phyloP scores from a whole-genome alignment of 768 basidiomycete species.

The Boletellus ananas region DNA sequence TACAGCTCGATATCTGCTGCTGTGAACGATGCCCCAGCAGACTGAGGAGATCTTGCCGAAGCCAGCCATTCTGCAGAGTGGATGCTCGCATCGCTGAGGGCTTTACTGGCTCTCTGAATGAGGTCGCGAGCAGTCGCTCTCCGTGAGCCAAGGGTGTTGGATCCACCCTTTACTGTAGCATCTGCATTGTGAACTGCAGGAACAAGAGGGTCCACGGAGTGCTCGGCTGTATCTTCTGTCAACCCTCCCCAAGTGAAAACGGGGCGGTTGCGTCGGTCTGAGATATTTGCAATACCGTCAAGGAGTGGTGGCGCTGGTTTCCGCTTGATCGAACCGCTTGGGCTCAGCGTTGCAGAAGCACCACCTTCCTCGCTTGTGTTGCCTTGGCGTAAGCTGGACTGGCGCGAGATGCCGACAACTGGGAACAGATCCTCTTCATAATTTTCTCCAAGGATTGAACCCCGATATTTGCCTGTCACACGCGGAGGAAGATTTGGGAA shows the following conservation, averaged over 20 bases:
- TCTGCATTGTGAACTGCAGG: slow-evolving; percentile 5
- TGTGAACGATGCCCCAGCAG: slow-evolving; percentile 13
- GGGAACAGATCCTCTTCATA: slow-evolving; percentile 23
- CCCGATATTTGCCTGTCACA: slow-evolving; percentile 26
- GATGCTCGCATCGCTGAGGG: slow-evolving; percentile 26
- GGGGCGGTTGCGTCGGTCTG: slow-evolving; percentile 3
- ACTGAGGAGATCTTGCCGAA: slow-evolving; percentile 17
- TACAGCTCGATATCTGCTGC: slow-evolving; percentile 25
- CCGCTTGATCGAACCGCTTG: slow-evolving; percentile 26
- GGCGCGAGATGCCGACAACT: slow-evolving; percentile 22
- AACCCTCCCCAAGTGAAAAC: slow-evolving; percentile 26
- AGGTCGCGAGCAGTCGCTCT: slow-evolving; percentile 14
- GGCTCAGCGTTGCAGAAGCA: slow-evolving; percentile 2
- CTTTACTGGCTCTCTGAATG: slow-evolving; percentile 18
- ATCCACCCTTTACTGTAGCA: not conserved
- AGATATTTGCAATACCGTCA: slow-evolving; percentile 8
- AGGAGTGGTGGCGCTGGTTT: slow-evolving; percentile 31
- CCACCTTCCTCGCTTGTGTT: slow-evolving; percentile 13
- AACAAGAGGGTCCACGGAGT: slow-evolving; percentile 2
- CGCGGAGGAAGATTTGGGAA: slow-evolving; percentile 51
- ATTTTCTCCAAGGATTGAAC: slow-evolving; percentile 22
- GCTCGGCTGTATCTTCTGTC: not conserved
- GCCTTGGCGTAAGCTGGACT: slow-evolving; percentile 17
- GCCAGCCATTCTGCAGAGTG: slow-evolving; percentile 32
- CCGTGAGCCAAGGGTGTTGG: slow-evolving; percentile 10